A percentile compares a stretch with the other conserved stretches of the same genome.
These are phyloP conservation scores for Xylaria sp. DNA, from an alignment of 2,329 filamentous ascomycete genomes.

Conservation along the genomic window DNA sequence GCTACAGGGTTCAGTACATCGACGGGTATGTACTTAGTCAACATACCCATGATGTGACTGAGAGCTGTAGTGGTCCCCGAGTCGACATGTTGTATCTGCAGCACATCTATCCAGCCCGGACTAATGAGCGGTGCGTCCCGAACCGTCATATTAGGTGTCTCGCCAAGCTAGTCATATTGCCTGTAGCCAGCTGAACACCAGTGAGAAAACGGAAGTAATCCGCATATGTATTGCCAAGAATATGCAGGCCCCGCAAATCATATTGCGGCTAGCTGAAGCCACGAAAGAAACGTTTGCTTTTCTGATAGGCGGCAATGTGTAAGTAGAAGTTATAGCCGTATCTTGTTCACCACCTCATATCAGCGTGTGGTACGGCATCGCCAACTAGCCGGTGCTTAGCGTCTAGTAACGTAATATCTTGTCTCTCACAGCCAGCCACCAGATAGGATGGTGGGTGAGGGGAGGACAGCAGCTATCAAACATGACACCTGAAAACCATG, in stretches of 20 bases:
- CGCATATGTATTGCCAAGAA: constrained; percentile 19
- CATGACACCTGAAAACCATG: background rate
- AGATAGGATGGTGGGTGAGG: background rate
- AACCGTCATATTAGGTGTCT: constrained; percentile 13
- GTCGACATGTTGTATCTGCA: background rate
- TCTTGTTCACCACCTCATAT: background rate
- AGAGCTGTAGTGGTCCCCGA: background rate
- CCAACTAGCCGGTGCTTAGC: background rate
- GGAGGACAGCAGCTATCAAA: background rate
- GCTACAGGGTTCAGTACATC: background rate
- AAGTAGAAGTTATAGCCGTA: background rate
- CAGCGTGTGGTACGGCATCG: background rate
- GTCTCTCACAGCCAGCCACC: constrained; percentile 9
- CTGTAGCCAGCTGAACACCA: constrained; percentile 25
- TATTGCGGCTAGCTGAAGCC: constrained; percentile 26
- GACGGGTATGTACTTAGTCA: background rate
- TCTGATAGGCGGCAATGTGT: constrained; percentile 1
- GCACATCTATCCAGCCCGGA: background rate
- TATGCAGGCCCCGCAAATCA: constrained; percentile 9
- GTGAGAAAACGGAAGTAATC: constrained; percentile 6
- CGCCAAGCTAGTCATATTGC: constrained; percentile 10
- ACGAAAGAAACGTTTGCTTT: background rate
- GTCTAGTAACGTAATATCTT: constrained; percentile 10
- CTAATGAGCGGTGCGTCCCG: constrained; percentile 6
- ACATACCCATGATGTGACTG: background rate